Base-by-base conservation (phyloP, 352 stramenopile genomes). In the Phytophthora nicotianae region DNA sequence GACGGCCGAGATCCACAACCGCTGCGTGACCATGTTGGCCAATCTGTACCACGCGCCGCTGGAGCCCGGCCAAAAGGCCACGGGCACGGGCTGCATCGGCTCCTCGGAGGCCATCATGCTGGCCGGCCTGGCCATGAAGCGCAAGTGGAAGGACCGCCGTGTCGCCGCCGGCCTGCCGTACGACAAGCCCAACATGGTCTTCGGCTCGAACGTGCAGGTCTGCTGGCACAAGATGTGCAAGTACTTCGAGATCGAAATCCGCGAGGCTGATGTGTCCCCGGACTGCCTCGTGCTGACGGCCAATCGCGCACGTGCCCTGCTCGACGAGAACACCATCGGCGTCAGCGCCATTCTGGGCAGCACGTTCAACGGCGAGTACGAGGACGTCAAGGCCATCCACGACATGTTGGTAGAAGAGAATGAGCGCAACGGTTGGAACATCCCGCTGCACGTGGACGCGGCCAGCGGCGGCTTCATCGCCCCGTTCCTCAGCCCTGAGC, bases 211-310 rank as follows among this genome's bases (percentile, higher is more conserved):
- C 68, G 90, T 97, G 19, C 89, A 97, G 62, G 90, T 96, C 21
- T 95, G 90, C 75, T 98, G 92, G 92, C 89, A 98, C 76, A 98
- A 98, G 72, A 90, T 97, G 75, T 97, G 90, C 82, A 90, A 91
- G 64, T 98, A 97, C 75, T 97, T 98, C 79, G 92, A 98, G 62
- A 87, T 98, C 49, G 91, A 97, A 56, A 82, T 92, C 40, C 88
- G 90, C 35, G 82, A 97, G 55, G 88, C 90, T 29, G 81, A 93
- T 46, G 88, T 98, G 40, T 96, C 88, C 24, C 76, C 81, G 2
- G 89, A 97, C 62, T 79, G 64, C 17, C 86, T 97, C 13, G 81
- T 96, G 49, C 81, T 97, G 35, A 97, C 89, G 51, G 76, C 92
- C 11, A 80, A 95, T 46, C 81, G 88, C 17, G 83, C 87, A 8